phyloP scores from a whole-genome alignment of 1,284 basidiomycete species.

The Cutaneotrichosporon daszewskae region DNA sequence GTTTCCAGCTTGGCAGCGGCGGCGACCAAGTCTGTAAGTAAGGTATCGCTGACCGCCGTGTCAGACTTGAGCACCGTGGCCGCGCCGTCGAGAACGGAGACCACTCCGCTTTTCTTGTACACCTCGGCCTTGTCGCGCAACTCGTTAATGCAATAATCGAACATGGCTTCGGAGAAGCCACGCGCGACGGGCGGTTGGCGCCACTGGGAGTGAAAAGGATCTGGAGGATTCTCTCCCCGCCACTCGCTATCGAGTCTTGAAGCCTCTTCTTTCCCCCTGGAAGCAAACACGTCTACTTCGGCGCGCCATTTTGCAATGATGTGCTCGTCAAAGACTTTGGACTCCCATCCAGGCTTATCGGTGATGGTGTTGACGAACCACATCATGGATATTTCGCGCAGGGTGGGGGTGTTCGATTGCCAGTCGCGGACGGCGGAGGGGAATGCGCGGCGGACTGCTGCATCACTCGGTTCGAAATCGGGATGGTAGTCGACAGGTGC shows the following conservation, averaged over 20 bases:
- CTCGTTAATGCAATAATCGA: conserved; percentile 8
- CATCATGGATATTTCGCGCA: conserved; percentile 12
- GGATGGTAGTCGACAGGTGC: too few species aligned
- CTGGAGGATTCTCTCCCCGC: too few species aligned
- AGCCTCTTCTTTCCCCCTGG: too few species aligned
- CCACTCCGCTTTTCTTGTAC: conserved; percentile 1
- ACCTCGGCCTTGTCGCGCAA: conserved; percentile 13
- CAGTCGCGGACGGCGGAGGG: conserved; percentile 8
- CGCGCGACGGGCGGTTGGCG: too few species aligned
- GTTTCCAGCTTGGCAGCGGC: conserved; percentile 4
- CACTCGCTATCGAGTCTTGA: too few species aligned
- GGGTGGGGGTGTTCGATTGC: conserved; percentile 6
- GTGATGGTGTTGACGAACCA: conserved; percentile 10
- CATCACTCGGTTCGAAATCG: too few species aligned
- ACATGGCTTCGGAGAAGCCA: conserved; percentile 12
- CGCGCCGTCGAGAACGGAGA: conserved; percentile 4
- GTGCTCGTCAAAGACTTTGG: conserved; percentile 6
- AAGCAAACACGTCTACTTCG: not conserved
- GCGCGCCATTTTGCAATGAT: conserved; percentile 12
- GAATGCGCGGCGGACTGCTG: too few species aligned
- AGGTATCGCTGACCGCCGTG: too few species aligned
- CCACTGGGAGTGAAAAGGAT: too few species aligned
- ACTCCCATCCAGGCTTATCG: conserved; percentile 10
- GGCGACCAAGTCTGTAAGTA: conserved; percentile 2
- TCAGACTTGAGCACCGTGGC: conserved; percentile 3